Base-by-base conservation (phyloP, 202 grass and related monocot genomes). In the Panicum hallii region DNA sequence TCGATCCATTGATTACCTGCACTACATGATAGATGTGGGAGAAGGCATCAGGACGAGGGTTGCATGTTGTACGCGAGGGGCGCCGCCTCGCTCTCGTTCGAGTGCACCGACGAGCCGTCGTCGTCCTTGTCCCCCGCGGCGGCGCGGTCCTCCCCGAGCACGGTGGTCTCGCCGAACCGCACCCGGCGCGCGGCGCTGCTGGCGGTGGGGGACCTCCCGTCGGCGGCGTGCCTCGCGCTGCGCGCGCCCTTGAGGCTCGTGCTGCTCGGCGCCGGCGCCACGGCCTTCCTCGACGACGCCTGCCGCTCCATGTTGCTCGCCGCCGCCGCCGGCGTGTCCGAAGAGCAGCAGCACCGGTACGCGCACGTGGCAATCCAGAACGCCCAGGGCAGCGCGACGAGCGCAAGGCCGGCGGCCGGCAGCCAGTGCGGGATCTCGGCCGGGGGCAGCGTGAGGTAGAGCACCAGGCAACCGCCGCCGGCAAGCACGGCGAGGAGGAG, bases 361-460 rank as follows among this genome's bases (percentile, higher is more conserved):
- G 79, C 49, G 77, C 86, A 94, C 49, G 84, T 91, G 45, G 49
- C 41, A 55, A 79, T 58, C 92, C 92, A 91, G 84, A 94, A 94
- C 49, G 82, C 54, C 87, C 87, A 94, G 1, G 92, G 84, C 41
- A 76, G 17, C 52, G 60, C 72, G 17, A 94, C 87, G 32, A 94
- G 77, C 38, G 57, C 28, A 11, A 89, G 79, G 3, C 92, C 89
- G 22, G 81, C 81, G 6, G 75, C 6, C 13, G 81, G 72, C 54
- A 94, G 79, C 89, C 87, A 94, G 7, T 23, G 30, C 46, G 89
- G 89, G 72, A 13, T 55, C 5, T 68, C 44, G 3, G 16, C 70
- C 30, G 79, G 84, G 5, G 89, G 87, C 50, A 89, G 78, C 45
- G 62, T 46, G 12, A 91, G 26, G 89, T 82, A 94, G 54, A 91